Percentiles rank a stretch among this genome's conserved stretches.
Evolutionary conservation across 306 rosid species (phyloP).

Genomic region (Canavalia ensiformis): DNA sequence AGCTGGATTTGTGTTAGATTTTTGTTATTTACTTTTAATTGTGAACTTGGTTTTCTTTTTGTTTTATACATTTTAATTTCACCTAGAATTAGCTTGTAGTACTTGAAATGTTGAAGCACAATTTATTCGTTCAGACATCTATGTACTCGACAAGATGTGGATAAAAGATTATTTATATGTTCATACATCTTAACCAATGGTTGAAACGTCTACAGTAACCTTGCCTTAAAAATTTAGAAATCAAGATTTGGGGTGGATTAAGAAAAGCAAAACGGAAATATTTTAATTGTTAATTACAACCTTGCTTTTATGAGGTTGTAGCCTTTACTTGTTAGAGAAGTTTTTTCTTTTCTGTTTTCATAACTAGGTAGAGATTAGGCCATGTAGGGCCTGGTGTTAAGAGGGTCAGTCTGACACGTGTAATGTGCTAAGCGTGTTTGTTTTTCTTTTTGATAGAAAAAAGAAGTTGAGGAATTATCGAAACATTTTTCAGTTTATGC

Average conservation of each 20-base stretch:
- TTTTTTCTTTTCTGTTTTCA: not conserved
- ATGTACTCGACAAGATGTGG: not conserved
- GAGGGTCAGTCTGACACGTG: constrained; percentile 36
- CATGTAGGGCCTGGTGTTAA: not conserved
- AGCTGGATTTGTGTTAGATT: not conserved
- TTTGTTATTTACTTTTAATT: not conserved
- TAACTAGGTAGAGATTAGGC: not conserved
- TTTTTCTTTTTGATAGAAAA: not conserved
- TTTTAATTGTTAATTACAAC: not conserved
- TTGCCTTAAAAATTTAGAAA: not conserved
- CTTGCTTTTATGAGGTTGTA: not conserved
- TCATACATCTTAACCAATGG: not conserved
- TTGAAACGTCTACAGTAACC: not conserved
- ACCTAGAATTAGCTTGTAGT: too few relatives aligned
- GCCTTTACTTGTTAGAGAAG: constrained; percentile 43
- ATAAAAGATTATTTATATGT: not conserved
- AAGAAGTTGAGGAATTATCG: too few relatives aligned
- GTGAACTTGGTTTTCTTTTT: not conserved
- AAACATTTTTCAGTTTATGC: too few relatives aligned
- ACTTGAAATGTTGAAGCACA: too few relatives aligned
- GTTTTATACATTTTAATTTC: not conserved
- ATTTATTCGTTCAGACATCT: too few relatives aligned
- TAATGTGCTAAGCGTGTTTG: not conserved
- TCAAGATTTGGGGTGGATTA: not conserved
- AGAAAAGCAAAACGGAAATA: not conserved